Conservation (phyloP, 345 rosid genomes). For the Firmiana major region DNA sequence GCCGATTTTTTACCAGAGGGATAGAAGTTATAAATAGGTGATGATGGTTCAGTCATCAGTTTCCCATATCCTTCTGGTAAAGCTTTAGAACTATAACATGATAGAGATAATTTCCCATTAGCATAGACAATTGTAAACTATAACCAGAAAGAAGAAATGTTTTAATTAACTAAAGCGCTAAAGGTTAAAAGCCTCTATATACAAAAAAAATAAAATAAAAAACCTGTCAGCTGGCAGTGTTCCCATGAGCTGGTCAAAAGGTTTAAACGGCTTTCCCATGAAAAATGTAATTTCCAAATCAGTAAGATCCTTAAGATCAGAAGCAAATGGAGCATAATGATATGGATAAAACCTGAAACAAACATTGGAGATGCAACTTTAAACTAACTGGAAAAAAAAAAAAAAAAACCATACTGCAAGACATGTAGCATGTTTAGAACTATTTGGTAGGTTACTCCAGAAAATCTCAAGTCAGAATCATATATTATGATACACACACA, state of each 20-base stretch:
- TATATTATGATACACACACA: background rate
- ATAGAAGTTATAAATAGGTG: constrained; percentile 69
- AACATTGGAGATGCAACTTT: constrained; percentile 10
- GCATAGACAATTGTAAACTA: constrained; percentile 5
- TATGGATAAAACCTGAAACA: constrained; percentile 92
- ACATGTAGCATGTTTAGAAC: background rate
- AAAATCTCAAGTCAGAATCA: background rate
- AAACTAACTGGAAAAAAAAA: background rate
- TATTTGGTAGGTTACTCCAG: background rate
- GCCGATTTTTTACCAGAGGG: constrained; percentile 57
- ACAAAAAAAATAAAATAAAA: background rate
- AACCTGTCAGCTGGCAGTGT: constrained; percentile 97
- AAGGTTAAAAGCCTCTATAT: background rate
- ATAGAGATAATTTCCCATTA: constrained; percentile 20
- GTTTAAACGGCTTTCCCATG: constrained; percentile 87
- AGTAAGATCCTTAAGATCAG: constrained; percentile 74
- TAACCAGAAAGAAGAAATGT: background rate
- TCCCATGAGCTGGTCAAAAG: constrained; percentile 99
- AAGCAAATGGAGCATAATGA: constrained; percentile 99
- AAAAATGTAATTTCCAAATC: constrained; percentile 89
- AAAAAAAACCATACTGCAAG: background rate
- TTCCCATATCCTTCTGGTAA: constrained; percentile 74
- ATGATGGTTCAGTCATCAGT: constrained; percentile 81
- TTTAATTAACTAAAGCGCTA: background rate
- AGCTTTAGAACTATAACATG: constrained; percentile 69